Percentiles rank a stretch among this genome's conserved stretches.
Evolutionary conservation across 169 alveolate species (phyloP).

Genomic region (Plasmodium blacklocki): DNA sequence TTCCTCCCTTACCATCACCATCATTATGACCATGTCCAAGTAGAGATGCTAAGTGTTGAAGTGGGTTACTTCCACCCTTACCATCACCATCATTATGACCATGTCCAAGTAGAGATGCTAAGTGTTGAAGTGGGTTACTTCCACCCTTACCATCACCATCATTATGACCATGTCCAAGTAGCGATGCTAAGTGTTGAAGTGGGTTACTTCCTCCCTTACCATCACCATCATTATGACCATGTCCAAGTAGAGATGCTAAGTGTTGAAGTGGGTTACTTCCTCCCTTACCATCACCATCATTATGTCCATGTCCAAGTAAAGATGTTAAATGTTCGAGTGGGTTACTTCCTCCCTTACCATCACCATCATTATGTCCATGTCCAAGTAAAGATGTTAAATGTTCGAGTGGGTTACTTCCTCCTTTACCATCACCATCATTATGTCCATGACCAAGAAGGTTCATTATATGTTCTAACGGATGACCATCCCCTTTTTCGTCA

Average conservation of each 20-base stretch:
- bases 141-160: no score
- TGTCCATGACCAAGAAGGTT: neutral
- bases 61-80: constrained; percentile 5
- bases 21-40: neutral
- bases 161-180: no score
- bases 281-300: no score
- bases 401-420: neutral
- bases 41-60: neutral
- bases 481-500: neutral
- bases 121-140: neutral
- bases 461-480: neutral
- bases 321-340: no score
- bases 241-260: neutral
- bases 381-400: neutral
- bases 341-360: no score
- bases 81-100: constrained; percentile 2
- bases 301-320: no score
- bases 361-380: neutral
- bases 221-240: neutral
- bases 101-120: neutral
- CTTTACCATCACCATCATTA: constrained; percentile 8
- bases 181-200: no score
- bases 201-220: no score
- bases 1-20: constrained; percentile 13
- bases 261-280: neutral